Percentiles rank a stretch among this genome's conserved stretches.
phyloP scores from a whole-genome alignment of 306 rosid genomes.

The Castanospermum australe region DNA sequence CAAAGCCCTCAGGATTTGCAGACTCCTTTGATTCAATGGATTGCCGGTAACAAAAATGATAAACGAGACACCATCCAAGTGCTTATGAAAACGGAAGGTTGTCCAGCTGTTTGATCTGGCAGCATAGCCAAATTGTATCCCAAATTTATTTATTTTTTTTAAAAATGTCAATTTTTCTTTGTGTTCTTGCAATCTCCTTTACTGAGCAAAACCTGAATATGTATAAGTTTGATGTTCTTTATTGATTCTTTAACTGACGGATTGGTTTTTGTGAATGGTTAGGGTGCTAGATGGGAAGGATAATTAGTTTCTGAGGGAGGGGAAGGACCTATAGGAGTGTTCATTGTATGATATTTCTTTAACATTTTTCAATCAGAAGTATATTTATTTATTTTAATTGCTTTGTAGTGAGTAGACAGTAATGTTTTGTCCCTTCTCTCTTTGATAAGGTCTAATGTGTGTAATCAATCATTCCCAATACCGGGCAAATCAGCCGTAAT shows the following conservation, averaged over 20 bases:
- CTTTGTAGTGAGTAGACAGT: background rate
- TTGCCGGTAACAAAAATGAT: conserved; percentile 51
- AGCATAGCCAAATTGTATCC: conserved; percentile 21
- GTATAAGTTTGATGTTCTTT: conserved; percentile 34
- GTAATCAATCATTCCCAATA: background rate
- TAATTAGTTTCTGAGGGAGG: background rate
- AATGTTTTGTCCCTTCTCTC: background rate
- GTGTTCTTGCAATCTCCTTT: conserved; percentile 34
- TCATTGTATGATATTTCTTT: conserved; percentile 48
- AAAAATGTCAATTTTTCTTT: conserved; percentile 9
- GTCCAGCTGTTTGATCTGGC: conserved; percentile 31
- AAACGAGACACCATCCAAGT: background rate
- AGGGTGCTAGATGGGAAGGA: conserved; percentile 25
- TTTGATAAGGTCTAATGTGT: background rate
- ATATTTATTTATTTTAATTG: conserved; percentile 30
- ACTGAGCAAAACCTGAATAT: conserved; percentile 1
- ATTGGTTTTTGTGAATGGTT: conserved; percentile 32
- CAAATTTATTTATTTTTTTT: conserved; percentile 32
- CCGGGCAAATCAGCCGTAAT: conserved; percentile 22
- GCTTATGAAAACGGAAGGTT: conserved; percentile 5
- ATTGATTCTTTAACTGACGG: conserved; percentile 27
- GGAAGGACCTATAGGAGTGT: conserved; percentile 24
- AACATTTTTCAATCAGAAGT: conserved; percentile 7
- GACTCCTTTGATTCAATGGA: conserved; percentile 72
- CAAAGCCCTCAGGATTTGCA: conserved; percentile 75